These are phyloP conservation scores for Saprolegnia parasitica DNA, from an alignment of 352 stramenopile species.

Conservation along the genomic window DNA sequence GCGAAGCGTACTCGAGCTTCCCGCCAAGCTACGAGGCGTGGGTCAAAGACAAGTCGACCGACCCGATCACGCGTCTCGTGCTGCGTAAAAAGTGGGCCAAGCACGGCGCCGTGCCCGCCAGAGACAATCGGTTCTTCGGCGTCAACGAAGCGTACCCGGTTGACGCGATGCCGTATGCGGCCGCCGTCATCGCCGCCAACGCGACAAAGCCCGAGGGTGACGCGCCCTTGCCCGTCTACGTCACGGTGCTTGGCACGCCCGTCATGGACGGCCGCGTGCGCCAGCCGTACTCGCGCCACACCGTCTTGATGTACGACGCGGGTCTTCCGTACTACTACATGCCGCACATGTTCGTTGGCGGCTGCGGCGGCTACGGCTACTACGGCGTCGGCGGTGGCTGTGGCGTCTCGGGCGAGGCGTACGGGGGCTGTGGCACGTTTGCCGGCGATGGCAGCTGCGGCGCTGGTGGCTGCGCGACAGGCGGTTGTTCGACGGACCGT, in stretches of 20 bases:
- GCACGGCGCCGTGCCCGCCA: neutral
- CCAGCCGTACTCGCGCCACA: constrained; percentile 24
- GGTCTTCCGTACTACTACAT: constrained; percentile 17
- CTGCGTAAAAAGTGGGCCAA: constrained; percentile 15
- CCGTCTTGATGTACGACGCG: constrained; percentile 20
- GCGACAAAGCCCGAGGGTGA: neutral
- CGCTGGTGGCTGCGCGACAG: constrained; percentile 8
- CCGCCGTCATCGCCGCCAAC: constrained; percentile 4
- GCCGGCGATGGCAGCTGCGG: neutral
- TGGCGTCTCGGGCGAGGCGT: neutral
- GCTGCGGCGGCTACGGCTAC: constrained; percentile 16
- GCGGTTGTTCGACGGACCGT: neutral
- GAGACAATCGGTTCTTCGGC: constrained; percentile 8
- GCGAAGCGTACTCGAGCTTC: constrained; percentile 4
- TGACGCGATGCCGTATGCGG: constrained; percentile 12
- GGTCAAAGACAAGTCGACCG: constrained; percentile 1
- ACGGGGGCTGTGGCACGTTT: constrained; percentile 8
- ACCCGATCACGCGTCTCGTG: neutral
- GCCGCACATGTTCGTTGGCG: neutral
- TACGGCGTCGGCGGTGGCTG: constrained; percentile 17
- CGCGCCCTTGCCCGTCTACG: constrained; percentile 11
- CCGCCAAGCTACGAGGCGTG: constrained; percentile 12
- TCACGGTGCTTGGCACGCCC: constrained; percentile 25
- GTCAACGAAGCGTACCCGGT: neutral
- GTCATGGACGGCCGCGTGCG: constrained; percentile 28